These are phyloP conservation scores for Pisolithus thermaeus DNA, from an alignment of 1,284 basidiomycete genomes.

Conservation along the genomic window DNA sequence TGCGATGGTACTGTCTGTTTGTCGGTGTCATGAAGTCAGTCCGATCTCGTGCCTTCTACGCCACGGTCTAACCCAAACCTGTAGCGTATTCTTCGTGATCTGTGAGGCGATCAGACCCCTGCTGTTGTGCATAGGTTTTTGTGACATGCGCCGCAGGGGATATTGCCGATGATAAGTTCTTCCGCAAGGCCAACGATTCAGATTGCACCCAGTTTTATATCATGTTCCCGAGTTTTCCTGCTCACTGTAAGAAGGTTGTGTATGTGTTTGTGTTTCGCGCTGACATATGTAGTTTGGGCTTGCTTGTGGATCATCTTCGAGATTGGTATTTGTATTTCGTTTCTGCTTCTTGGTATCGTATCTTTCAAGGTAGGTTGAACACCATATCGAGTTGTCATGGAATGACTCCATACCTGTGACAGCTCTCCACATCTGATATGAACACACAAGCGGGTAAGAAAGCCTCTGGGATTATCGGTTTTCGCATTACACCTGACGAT, in stretches of 20 bases:
- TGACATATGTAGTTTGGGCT: conserved; percentile 56
- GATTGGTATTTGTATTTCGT: conserved; percentile 60
- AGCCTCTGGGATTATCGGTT: neutral
- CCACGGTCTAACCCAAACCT: conserved; percentile 14
- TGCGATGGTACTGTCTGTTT: conserved; percentile 81
- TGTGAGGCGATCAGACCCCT: conserved; percentile 42
- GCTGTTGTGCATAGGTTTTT: conserved; percentile 1
- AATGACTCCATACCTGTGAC: conserved; percentile 9
- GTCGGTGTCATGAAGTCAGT: conserved; percentile 79
- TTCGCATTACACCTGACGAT: conserved; percentile 10
- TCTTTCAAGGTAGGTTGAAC: conserved; percentile 61
- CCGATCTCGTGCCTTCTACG: neutral
- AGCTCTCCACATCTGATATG: conserved; percentile 52
- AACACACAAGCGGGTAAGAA: conserved; percentile 50
- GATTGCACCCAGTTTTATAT: conserved; percentile 74
- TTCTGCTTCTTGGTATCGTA: conserved; percentile 64
- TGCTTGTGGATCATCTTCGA: conserved; percentile 71
- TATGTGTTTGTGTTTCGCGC: neutral
- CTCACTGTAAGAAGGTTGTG: conserved; percentile 46
- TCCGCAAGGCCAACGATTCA: conserved; percentile 79
- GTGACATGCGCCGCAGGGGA: conserved; percentile 52
- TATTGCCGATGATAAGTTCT: conserved; percentile 78
- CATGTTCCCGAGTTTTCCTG: conserved; percentile 57
- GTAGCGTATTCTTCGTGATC: conserved; percentile 70
- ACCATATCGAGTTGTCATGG: neutral